Evolutionary conservation across 148 eudicot genomes (phyloP).

Genomic region (Bassia scoparia): DNA sequence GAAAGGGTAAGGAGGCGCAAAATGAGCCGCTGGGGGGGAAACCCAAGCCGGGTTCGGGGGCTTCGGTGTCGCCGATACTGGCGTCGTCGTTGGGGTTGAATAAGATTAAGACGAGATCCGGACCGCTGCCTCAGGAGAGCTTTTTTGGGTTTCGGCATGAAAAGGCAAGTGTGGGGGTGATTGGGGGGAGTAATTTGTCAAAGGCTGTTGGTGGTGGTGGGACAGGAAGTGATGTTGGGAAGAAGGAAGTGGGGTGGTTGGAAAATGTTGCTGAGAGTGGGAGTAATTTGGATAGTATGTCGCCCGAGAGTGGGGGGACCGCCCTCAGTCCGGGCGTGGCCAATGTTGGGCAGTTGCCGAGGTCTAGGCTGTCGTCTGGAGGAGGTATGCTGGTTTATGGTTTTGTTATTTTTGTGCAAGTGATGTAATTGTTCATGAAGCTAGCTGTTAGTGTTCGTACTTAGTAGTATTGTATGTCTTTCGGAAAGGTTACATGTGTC

Average conservation of each 20-base stretch:
- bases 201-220: constrained; percentile 31
- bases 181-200: constrained; percentile 77
- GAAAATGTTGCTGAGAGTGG: constrained; percentile 57
- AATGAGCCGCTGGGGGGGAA: constrained; percentile 16
- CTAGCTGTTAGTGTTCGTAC: too few species aligned
- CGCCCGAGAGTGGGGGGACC: constrained; percentile 51
- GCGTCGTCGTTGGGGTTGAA: constrained; percentile 91
- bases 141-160: constrained; percentile 70
- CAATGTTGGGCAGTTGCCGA: constrained; percentile 33
- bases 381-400: constrained; percentile 38
- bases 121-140: constrained; percentile 96
- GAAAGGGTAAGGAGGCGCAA: constrained; percentile 33
- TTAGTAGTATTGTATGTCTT: too few species aligned
- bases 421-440: too few species aligned
- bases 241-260: constrained; percentile 38
- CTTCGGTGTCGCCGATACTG: constrained; percentile 71
- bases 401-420: not conserved
- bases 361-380: constrained; percentile 68
- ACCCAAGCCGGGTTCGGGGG: constrained; percentile 2
- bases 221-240: constrained; percentile 22
- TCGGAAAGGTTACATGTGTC: too few species aligned
- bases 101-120: constrained; percentile 95
- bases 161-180: constrained; percentile 43
- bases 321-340: constrained; percentile 43
- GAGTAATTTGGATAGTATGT: constrained; percentile 52